Conservation (phyloP, 495 filamentous ascomycete species). For the Aspergillus avenaceus region DNA sequence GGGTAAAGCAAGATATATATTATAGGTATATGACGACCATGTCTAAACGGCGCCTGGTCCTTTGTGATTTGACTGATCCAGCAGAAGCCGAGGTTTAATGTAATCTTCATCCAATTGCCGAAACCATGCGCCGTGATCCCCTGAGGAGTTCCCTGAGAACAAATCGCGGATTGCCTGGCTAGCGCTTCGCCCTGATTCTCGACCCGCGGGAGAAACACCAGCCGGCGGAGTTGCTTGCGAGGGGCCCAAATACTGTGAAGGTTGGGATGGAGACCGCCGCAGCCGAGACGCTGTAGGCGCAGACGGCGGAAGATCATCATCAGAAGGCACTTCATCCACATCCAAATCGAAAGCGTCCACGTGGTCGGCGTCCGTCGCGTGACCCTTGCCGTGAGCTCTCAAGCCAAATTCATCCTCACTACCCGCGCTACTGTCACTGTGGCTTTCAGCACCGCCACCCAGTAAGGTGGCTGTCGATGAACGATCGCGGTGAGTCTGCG, state of each 20-base stretch:
- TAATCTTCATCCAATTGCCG: constrained; percentile 92
- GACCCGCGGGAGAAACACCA: constrained; percentile 28
- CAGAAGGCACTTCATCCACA: constrained; percentile 36
- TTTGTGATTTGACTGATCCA: constrained; percentile 64
- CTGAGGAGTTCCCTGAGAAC: constrained; percentile 64
- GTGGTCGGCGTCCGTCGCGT: constrained; percentile 56
- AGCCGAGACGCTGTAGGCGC: constrained; percentile 40
- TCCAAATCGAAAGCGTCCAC: constrained; percentile 48
- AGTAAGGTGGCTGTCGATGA: constrained; percentile 39
- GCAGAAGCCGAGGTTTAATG: constrained; percentile 87
- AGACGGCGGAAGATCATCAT: constrained; percentile 50
- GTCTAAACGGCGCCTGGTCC: constrained; percentile 41
- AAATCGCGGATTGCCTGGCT: constrained; percentile 68
- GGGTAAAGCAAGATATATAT: constrained; percentile 14
- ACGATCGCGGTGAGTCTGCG: constrained; percentile 35
- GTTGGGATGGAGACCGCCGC: constrained; percentile 54
- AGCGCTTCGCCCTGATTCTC: constrained; percentile 38
- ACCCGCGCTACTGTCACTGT: constrained; percentile 42
- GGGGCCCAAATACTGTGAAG: constrained; percentile 20
- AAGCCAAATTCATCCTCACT: constrained; percentile 53
- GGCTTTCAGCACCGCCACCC: constrained; percentile 42
- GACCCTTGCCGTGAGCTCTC: constrained; percentile 47
- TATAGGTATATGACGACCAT: constrained; percentile 18
- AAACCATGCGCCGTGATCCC: constrained; percentile 90
- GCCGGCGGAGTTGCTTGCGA: constrained; percentile 21